Base-by-base conservation (phyloP, 305 asterid genomes). In the Andrographis paniculata region DNA sequence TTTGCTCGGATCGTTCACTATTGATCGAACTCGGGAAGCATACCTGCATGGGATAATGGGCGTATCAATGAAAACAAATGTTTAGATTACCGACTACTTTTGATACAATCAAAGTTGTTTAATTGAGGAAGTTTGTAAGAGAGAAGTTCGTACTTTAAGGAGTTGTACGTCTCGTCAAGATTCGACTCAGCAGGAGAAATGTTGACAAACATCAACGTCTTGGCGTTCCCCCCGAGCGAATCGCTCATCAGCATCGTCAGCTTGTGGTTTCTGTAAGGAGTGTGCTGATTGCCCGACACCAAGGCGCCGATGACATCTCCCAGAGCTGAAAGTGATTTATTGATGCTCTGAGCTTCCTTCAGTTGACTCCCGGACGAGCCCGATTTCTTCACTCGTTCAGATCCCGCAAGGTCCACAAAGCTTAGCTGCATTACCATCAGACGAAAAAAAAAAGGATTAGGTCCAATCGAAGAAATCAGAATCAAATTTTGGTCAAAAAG, bases 341-440 rank as follows among this genome's bases (percentile, higher is more conserved):
- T 91, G 43, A 91, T 91, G 72, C 96, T 91, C 60, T 91, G 96
- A 40, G 96, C 95, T 76, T 91, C 99, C 71, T 86, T 86, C 40
- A 91, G 57, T 53, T 80, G 93, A 54, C 60, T 77, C 16, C 99
- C 96, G 6, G 82, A 66, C 58, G 99, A 91, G 37, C 99, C 95
- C 0, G 99, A 91, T 50, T 91, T 91, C 59, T 91, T 91, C 20
- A 86, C 67, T 69, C 99, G 77, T 66, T 91, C 99, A 0, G 96
- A 91, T 52, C 99, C 99, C 55, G 99, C 95, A 56, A 91, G 95
- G 71, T 91, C 99, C 38, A 86, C 99, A 63, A 91, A 91, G 68
- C 99, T 91, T 47, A 91, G 67, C 99, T 91, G 89, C 68, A 70
- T 20, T 9, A 50, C 20, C 1, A 47, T 19, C 40, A 63, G 40